Conservation (phyloP, 2,329 filamentous ascomycete genomes). For the Polytolypa hystricis region DNA sequence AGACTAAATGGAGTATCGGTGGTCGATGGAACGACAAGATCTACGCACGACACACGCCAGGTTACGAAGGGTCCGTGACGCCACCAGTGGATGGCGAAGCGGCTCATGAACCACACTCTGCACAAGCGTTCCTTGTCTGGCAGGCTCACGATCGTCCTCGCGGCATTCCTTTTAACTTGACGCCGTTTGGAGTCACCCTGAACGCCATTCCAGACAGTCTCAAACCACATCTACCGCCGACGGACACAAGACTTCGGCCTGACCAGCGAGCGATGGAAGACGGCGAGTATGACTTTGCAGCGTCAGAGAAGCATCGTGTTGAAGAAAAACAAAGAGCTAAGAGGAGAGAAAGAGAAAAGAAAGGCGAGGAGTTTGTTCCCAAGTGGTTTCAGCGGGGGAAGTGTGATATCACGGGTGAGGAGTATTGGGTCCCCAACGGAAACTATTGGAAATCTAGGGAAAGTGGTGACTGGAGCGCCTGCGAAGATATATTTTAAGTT, state of each 20-base stretch:
- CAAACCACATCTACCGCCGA: constrained; percentile 67
- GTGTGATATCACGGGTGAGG: constrained; percentile 72
- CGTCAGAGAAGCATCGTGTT: constrained; percentile 83
- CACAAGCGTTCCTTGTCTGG: constrained; percentile 82
- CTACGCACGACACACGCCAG: constrained; percentile 84
- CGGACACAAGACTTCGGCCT: constrained; percentile 82
- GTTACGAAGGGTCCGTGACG: constrained; percentile 65
- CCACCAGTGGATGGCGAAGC: constrained; percentile 38
- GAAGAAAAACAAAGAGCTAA: constrained; percentile 82
- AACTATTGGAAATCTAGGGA: constrained; percentile 71
- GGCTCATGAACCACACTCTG: constrained; percentile 50
- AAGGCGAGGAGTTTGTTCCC: constrained; percentile 70
- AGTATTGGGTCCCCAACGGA: constrained; percentile 80
- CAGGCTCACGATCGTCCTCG: constrained; percentile 69
- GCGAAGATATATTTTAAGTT: constrained; percentile 60
- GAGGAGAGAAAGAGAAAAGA: constrained; percentile 59
- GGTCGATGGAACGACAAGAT: constrained; percentile 97
- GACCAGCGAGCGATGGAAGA: constrained; percentile 98
- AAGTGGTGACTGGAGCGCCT: constrained; percentile 55
- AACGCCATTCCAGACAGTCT: constrained; percentile 87
- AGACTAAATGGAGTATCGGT: constrained; percentile 77
- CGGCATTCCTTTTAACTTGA: constrained; percentile 92
- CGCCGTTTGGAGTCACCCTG: constrained; percentile 86
- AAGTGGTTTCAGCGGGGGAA: constrained; percentile 70
- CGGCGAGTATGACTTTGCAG: constrained; percentile 89